Base-by-base conservation (phyloP, 805 yeast species). In the Dipodascus albidus region DNA sequence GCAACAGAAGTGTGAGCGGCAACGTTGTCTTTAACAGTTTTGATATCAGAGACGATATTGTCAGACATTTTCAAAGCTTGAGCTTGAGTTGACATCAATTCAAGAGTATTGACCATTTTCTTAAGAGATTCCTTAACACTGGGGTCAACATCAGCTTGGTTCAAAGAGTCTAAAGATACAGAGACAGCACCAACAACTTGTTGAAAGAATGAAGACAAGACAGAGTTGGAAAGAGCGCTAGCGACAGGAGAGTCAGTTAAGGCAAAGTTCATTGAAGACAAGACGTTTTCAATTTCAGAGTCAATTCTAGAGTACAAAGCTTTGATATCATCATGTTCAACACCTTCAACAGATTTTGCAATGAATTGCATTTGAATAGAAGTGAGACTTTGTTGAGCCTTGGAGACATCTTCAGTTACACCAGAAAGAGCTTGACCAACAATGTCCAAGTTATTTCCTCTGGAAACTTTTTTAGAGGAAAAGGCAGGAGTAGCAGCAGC, bases 211-310 rank as follows among this genome's bases (percentile, higher is more conserved):
- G 50, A 55, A n/a, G 44, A 51, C 27, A 53, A 60, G 14, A 63
- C 57, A 19, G 54, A 58, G 48, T 60, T 57, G 14, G 64, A 53
- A 23, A 59, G 42, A 21, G 68, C 67, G 4, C 54, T 54, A 22
- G 66, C 61, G 15, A 59, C 19, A 11, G 62, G 60, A 23, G 57
- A 38, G 20, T 38, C 15, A 14, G 9, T 54, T 17, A 59, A 53
- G 14, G 56, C 57, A 49, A 51, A 48, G 33, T 56, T 53, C 31
- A 58, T 53, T 20, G 58, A 52, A 21, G 61, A 62, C 24, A 62
- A 57, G 9, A 58, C 55, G 54, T 66, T 66, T 53, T 66, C 69
- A 53, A 62, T 57, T 56, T 66, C 69, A 17, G 65, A 63, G 55
- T 66, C 70, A 19, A 64, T 55, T 35, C 68, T 69, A 21, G 68